Percentiles rank a stretch among this genome's conserved stretches.
Evolutionary conservation across 2,329 filamentous ascomycete genomes (phyloP).

Genomic region (Colletotrichum sojae): DNA sequence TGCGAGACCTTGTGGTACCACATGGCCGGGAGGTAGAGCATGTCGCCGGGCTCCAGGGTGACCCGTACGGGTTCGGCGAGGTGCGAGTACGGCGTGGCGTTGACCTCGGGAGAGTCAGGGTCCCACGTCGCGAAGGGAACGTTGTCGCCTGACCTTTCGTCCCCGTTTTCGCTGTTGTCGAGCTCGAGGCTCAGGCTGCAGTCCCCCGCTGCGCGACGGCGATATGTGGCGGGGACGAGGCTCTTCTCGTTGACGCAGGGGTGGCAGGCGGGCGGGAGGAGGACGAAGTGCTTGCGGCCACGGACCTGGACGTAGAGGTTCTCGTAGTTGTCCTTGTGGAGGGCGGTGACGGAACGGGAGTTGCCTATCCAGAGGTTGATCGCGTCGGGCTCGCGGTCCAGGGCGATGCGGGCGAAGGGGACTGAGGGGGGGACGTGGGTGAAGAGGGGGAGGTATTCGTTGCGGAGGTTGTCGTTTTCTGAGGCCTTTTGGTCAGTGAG

Average conservation of each 20-base stretch:
- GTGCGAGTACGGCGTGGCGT: conserved; percentile 70
- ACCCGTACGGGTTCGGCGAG: conserved; percentile 75
- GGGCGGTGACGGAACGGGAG: conserved; percentile 75
- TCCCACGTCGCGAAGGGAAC: conserved; percentile 84
- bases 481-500: neutral
- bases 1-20: conserved; percentile 89
- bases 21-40: conserved; percentile 85
- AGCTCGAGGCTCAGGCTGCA: conserved; percentile 44
- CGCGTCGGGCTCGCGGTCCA: conserved; percentile 76
- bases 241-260: conserved; percentile 76
- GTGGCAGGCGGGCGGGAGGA: conserved; percentile 80
- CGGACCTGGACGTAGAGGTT: conserved; percentile 85
- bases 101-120: conserved; percentile 69
- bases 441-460: conserved; percentile 78
- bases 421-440: conserved; percentile 74
- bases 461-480: conserved; percentile 86
- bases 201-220: conserved; percentile 47
- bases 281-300: conserved; percentile 81
- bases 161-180: conserved; percentile 50
- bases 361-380: conserved; percentile 89
- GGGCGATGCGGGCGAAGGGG: conserved; percentile 80
- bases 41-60: conserved; percentile 79
- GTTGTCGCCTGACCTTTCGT: conserved; percentile 40
- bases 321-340: conserved; percentile 89
- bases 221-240: conserved; percentile 73